Base-by-base conservation (phyloP, 2,329 filamentous ascomycete genomes). In the Ceratocystis destructans region DNA sequence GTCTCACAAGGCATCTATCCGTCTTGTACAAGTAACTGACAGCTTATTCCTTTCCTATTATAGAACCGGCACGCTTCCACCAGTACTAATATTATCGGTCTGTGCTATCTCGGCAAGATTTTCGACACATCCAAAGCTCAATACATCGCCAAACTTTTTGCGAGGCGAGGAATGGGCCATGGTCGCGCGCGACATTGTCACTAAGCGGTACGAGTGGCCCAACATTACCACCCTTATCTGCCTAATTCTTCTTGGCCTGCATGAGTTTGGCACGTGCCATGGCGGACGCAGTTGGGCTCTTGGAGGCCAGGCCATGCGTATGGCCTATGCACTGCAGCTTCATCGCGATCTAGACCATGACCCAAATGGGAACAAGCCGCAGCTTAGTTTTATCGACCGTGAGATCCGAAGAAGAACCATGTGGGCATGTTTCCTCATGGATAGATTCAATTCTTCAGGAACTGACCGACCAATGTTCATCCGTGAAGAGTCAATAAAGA, bases 381-480 rank as follows among this genome's bases (percentile, higher is more conserved):
- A 87, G 69, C 81, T 94, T 64, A 96, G 90, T 73, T 94, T 94
- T 71, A 90, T 92, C 17, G 94, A 97, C 74, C 87, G 90, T 33
- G 94, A 99, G 74, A 96, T 97, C 65, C 83, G 94, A 68, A 81
- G 94, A 70, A 84, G 94, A 66, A 94, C 91, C 1, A 97, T 99
- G 93, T 99, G 94, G 94, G 89, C 92, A 12, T 97, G 93, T 73
- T 96, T 96, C 72, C 76, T 96, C 66, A 96, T 97, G 92, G 94
- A 99, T 74, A 86, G 93, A 0, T 96, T 96, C 79, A 96, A 95
- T 75, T 96, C 93, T 0, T 96, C 92, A 1, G 93, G 94, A 1
- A 95, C 90, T 1, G 92, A 96, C 72, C 83, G 93, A 46, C 94
- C 94, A 22, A 89, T 90, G 64, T 96, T 96, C 71, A 87, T 96